A percentile compares a stretch with the other conserved stretches of the same genome.
Evolutionary conservation across 306 rosid genomes (phyloP).

Genomic region (Lathyrus tuberosus): DNA sequence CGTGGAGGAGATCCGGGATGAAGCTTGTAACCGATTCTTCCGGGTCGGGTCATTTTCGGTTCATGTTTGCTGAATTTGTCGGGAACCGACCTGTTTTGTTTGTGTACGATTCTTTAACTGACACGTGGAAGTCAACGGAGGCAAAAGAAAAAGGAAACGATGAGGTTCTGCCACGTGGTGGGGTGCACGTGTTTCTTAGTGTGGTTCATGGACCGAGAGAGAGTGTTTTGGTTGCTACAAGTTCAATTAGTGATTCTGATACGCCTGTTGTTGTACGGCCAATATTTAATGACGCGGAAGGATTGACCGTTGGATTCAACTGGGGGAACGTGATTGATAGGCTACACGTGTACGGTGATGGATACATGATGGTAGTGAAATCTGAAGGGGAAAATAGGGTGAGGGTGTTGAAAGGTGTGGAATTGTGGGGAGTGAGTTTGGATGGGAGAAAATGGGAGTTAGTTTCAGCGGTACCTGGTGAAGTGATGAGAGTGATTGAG

Average conservation of each 20-base stretch:
- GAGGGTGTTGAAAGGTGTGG: slow-evolving; percentile 53
- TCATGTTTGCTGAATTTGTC: slow-evolving; percentile 61
- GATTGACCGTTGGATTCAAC: slow-evolving; percentile 46
- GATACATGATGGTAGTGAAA: slow-evolving; percentile 61
- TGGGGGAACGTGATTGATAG: slow-evolving; percentile 57
- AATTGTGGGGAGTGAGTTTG: slow-evolving; percentile 54
- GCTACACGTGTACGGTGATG: slow-evolving; percentile 69
- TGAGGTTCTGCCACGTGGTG: slow-evolving; percentile 37
- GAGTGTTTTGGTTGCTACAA: slow-evolving; percentile 46
- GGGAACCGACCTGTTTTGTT: slow-evolving; percentile 49
- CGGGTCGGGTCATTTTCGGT: slow-evolving; percentile 49
- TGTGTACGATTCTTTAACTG: slow-evolving; percentile 46
- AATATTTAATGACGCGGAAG: slow-evolving; percentile 28
- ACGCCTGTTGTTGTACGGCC: slow-evolving; percentile 51
- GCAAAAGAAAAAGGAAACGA: slow-evolving; percentile 24
- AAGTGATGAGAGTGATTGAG: slow-evolving; percentile 43
- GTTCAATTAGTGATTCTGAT: not conserved
- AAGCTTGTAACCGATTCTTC: slow-evolving; percentile 46
- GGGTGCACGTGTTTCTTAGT: slow-evolving; percentile 37
- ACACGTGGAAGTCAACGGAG: slow-evolving; percentile 52
- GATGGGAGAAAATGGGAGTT: slow-evolving; percentile 54
- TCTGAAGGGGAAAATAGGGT: slow-evolving; percentile 42
- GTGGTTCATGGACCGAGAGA: slow-evolving; percentile 48
- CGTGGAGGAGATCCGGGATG: slow-evolving; percentile 71
- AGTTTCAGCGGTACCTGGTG: slow-evolving; percentile 37